Conservation (phyloP, 73 alveolate genomes). For the Loxodes magnus region DNA sequence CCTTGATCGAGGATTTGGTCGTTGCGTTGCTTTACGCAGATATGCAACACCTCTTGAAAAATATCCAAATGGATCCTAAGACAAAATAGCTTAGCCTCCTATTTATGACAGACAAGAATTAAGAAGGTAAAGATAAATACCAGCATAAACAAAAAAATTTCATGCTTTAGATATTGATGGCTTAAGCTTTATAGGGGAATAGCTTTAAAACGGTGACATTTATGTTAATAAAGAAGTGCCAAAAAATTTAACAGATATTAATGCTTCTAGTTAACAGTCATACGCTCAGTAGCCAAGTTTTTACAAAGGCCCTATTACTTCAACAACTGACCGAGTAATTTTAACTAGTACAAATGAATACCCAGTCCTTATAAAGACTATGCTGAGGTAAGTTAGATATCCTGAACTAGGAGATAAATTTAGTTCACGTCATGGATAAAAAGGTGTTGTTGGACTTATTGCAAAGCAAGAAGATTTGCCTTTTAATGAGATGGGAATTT, state of each 20-base stretch:
- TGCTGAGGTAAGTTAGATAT: slow-evolving; percentile 77
- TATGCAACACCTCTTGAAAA: slow-evolving; percentile 26
- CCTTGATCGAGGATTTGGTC: slow-evolving; percentile 97
- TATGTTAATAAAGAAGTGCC: slow-evolving; percentile 76
- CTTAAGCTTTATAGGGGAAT: slow-evolving; percentile 69
- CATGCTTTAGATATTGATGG: slow-evolving; percentile 94
- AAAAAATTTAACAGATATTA: slow-evolving; percentile 12
- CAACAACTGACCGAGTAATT: slow-evolving; percentile 66
- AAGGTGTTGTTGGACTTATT: slow-evolving; percentile 98
- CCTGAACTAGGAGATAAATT: slow-evolving; percentile 99
- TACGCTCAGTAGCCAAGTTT: slow-evolving; percentile 16
- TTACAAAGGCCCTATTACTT: slow-evolving; percentile 53
- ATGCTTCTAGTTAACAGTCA: slow-evolving; percentile 3
- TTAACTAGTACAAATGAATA: slow-evolving; percentile 52
- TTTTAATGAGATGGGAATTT: slow-evolving; percentile 92
- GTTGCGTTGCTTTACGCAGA: slow-evolving; percentile 66
- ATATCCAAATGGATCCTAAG: not conserved
- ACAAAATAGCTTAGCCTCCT: slow-evolving; percentile 22
- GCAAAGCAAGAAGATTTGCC: slow-evolving; percentile 98
- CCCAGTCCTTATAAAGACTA: slow-evolving; percentile 63
- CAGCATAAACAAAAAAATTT: slow-evolving; percentile 32
- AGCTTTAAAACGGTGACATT: slow-evolving; percentile 73
- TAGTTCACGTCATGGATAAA: slow-evolving; percentile 96
- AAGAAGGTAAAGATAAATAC: slow-evolving; percentile 2
- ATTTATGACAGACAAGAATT: slow-evolving; percentile 10